Evolutionary conservation across 169 alveolate species (phyloP).

Genomic region (Besnoitia besnoiti): DNA sequence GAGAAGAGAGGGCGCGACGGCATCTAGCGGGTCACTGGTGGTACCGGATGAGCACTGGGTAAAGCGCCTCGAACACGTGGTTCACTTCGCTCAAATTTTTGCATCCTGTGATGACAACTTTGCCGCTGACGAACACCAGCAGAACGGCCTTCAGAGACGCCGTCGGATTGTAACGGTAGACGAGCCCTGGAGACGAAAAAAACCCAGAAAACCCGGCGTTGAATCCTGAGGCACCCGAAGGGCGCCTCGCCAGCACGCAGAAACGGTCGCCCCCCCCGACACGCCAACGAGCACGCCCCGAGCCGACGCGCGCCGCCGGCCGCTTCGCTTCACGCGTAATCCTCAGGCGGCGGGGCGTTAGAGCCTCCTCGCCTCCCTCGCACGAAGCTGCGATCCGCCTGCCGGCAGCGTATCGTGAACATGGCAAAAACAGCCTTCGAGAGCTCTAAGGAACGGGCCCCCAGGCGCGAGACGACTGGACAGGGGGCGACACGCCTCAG

Average conservation of each 20-base stretch:
- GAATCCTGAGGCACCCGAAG: neutral
- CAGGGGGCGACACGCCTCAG: too few species aligned
- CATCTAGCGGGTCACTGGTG: constrained; percentile 4
- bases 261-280: constrained; percentile 50
- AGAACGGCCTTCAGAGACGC: constrained; percentile 91
- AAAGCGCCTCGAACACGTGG: constrained; percentile 57
- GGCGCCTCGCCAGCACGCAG: constrained; percentile 79
- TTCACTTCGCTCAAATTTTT: constrained; percentile 71
- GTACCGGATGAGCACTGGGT: constrained; percentile 67
- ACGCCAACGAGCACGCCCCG: too few species aligned
- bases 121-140: constrained; percentile 97
- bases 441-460: too few species aligned
- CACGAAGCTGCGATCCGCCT: too few species aligned
- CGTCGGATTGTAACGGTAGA: constrained; percentile 70
- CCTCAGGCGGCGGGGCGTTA: too few species aligned
- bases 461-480: too few species aligned
- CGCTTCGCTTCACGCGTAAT: too few species aligned
- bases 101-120: constrained; percentile 98
- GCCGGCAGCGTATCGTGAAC: too few species aligned
- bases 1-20: too few species aligned
- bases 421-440: too few species aligned
- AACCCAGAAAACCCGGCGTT: neutral
- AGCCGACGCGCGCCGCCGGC: too few species aligned
- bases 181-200: constrained; percentile 58
- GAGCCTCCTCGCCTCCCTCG: too few species aligned